Percentiles rank a stretch among this genome's conserved stretches.
These are phyloP conservation scores for Synchytrium microbalum DNA, from an alignment of 371 early-diverging fungal genomes.

Conservation along the genomic window DNA sequence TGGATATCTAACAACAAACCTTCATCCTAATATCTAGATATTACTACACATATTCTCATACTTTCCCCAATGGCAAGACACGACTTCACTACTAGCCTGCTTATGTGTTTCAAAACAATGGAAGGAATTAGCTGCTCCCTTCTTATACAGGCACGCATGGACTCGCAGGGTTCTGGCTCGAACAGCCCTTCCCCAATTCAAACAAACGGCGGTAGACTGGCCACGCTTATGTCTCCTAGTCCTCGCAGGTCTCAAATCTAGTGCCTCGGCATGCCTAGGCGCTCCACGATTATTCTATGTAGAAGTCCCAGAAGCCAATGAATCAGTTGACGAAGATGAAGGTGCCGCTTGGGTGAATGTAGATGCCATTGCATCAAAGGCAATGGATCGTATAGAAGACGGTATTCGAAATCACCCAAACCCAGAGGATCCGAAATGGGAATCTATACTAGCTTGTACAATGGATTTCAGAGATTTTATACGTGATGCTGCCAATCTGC, in stretches of 20 bases:
- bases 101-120: not conserved
- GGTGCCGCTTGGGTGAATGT: not conserved
- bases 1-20: no score
- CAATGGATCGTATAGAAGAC: not conserved
- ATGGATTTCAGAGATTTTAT: not conserved
- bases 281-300: not conserved
- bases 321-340: not conserved
- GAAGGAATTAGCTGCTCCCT: not conserved
- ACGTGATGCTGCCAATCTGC: not conserved
- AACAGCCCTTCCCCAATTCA: constrained; percentile 1
- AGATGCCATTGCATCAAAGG: not conserved
- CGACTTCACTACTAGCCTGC: not conserved
- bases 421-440: not conserved
- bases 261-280: not conserved
- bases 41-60: not conserved
- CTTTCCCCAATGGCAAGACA: not conserved
- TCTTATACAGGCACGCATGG: not conserved
- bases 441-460: not conserved
- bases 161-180: not conserved
- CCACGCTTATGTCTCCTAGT: not conserved
- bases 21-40: no score
- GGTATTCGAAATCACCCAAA: not conserved
- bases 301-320: not conserved
- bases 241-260: not conserved
- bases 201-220: not conserved